These are phyloP conservation scores for Neurospora sp. DNA, from an alignment of 495 filamentous ascomycete species.

Conservation along the genomic window DNA sequence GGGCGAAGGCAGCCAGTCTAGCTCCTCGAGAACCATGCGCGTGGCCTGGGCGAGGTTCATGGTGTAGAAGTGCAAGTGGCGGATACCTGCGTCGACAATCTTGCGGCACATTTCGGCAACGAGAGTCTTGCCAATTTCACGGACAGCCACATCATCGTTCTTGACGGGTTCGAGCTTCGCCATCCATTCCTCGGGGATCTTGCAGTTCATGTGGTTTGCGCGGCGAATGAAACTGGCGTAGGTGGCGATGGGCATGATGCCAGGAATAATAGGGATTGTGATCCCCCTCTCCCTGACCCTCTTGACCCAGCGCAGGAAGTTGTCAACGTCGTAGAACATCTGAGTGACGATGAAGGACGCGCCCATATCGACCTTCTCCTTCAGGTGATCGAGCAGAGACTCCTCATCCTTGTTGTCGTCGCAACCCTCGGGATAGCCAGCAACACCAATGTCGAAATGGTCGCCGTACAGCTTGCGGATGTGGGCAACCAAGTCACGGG, in stretches of 20 bases:
- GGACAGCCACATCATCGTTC: constrained; percentile 87
- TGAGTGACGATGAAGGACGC: constrained; percentile 92
- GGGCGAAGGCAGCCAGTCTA: constrained; percentile 66
- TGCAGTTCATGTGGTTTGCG: constrained; percentile 77
- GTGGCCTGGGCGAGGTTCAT: constrained; percentile 98
- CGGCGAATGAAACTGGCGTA: constrained; percentile 85
- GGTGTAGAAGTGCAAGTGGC: constrained; percentile 95
- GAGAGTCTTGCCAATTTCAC: constrained; percentile 78
- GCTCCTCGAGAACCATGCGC: constrained; percentile 82
- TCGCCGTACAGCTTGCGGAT: constrained; percentile 83
- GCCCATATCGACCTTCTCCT: constrained; percentile 95
- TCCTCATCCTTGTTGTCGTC: constrained; percentile 87
- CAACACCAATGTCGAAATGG: constrained; percentile 97
- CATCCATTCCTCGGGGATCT: constrained; percentile 72
- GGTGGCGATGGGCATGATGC: constrained; percentile 98
- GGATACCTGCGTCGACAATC: constrained; percentile 69
- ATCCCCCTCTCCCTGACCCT: constrained; percentile 80
- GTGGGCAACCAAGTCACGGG: constrained; percentile 86
- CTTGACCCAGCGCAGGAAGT: constrained; percentile 81
- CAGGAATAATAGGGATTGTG: constrained; percentile 82
- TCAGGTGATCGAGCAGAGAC: constrained; percentile 78
- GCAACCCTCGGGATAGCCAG: constrained; percentile 92
- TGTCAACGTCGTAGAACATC: constrained; percentile 98
- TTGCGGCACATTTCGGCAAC: constrained; percentile 88
- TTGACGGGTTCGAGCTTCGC: constrained; percentile 82